Evolutionary conservation across 1,139 yeast species (phyloP), one percentile per base, ranked within the genome.

Genomic region (Candida neerlandica): DNA sequence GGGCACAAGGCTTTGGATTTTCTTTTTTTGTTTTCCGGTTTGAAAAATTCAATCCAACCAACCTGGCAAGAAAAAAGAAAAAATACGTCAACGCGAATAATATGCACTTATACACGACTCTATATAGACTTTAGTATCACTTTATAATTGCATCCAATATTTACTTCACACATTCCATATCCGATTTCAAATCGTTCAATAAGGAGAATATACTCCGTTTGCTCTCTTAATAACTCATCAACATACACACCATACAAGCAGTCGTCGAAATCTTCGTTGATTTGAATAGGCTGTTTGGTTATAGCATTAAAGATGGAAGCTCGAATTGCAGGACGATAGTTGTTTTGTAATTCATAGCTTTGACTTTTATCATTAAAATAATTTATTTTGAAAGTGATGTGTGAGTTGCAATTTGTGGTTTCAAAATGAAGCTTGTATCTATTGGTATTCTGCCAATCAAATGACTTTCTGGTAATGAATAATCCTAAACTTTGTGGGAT

Each of bases 121-220:
- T 32, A 42, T 21, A 7, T 15, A n/a, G 23, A 32, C 21, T 32
- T 44, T 7, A 48, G 9, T 9, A 5, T 16, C 1, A 55, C 42
- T 46, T 50, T 55, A 43, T 55, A 54, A 44, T 55, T 58, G 44
- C 71, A 59, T 1, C 82, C 84, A 41, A 75, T 58, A 10, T 67
- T 70, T 3, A 79, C 70, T 12, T 60, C 55, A 23, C 77, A 60
- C 2, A 55, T 57, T 4, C 82, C 84, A 2, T 54, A 46, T 0
- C 84, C 84, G 11, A 63, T 60, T 52, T 80, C 84, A 51, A 80
- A 76, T 44, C 85, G 58, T 57, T 80, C 85, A 16, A 78, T 65
- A 19, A 80, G 60, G 9, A 80, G 55, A 4, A 78, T 65, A 49
- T 73, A 71, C 37, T 65, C 57, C 12, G 73, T 74, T 26, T 70